These are phyloP conservation scores for Corynascus novoguineensis DNA, from an alignment of 495 filamentous ascomycete species.

Conservation along the genomic window DNA sequence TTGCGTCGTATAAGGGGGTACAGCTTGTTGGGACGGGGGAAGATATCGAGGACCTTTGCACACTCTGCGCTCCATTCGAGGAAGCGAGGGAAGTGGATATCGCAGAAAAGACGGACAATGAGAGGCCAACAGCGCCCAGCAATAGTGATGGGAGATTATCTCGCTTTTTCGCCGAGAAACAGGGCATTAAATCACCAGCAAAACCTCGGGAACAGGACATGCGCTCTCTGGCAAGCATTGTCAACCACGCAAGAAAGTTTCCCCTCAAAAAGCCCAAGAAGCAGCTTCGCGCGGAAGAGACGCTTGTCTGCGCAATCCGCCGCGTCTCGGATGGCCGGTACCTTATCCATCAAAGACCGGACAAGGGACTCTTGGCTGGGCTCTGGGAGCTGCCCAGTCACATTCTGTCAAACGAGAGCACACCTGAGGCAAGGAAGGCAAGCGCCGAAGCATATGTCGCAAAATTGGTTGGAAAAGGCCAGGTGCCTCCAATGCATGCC, in stretches of 20 bases:
- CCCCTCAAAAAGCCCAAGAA: conserved; percentile 39
- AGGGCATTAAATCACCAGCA: neutral
- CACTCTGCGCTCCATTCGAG: conserved; percentile 33
- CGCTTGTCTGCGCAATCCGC: conserved; percentile 39
- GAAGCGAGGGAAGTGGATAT: conserved; percentile 17
- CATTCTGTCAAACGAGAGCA: conserved; percentile 24
- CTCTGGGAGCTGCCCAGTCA: conserved; percentile 45
- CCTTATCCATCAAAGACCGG: conserved; percentile 38
- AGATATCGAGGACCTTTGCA: conserved; percentile 42
- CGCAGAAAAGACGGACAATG: neutral
- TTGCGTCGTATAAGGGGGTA: conserved; percentile 17
- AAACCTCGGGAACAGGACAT: neutral
- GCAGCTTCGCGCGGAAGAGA: conserved; percentile 40
- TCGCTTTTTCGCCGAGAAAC: conserved; percentile 25
- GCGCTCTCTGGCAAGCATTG: conserved; percentile 23
- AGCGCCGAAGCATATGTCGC: conserved; percentile 25
- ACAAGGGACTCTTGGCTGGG: conserved; percentile 40
- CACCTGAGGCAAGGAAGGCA: conserved; percentile 20
- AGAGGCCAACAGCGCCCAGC: neutral
- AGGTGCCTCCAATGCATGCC: conserved; percentile 16
- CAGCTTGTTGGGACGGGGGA: neutral
- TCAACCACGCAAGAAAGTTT: conserved; percentile 38
- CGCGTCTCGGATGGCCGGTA: conserved; percentile 31
- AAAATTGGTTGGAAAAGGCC: conserved; percentile 5
- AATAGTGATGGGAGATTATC: conserved; percentile 19